phyloP scores from a whole-genome alignment of 1,284 basidiomycete genomes.

The Hemileia vastatrix region DNA sequence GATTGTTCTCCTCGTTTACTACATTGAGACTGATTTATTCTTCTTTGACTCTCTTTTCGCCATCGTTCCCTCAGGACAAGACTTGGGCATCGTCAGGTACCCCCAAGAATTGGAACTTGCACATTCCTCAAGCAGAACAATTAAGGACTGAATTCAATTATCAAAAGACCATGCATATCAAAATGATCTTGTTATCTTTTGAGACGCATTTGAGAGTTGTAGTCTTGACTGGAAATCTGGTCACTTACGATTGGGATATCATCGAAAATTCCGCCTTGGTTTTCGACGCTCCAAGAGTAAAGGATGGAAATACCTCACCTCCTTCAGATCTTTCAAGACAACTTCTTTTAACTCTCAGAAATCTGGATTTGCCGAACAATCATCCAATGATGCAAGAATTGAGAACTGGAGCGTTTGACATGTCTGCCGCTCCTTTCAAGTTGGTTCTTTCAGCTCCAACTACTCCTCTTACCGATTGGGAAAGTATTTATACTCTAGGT shows the following conservation, averaged over 20 bases:
- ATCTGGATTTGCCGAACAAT: neutral
- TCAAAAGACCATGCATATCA: neutral
- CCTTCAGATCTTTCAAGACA: neutral
- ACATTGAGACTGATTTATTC: no score
- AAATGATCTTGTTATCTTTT: neutral
- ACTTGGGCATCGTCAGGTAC: no score
- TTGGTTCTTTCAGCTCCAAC: neutral
- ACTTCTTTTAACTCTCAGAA: neutral
- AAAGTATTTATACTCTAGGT: slow-evolving; percentile 32
- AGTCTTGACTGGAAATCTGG: slow-evolving; percentile 36
- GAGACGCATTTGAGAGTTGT: neutral
- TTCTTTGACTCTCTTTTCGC: no score
- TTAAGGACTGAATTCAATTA: neutral
- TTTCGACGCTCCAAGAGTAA: slow-evolving; percentile 1
- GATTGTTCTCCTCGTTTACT: no score
- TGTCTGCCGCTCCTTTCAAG: neutral
- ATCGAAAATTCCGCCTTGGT: slow-evolving; percentile 35
- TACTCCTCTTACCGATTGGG: slow-evolving; percentile 29
- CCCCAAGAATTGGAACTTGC: slow-evolving; percentile 21
- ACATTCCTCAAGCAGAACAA: neutral
- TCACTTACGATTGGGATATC: slow-evolving; percentile 36
- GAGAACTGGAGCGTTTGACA: neutral
- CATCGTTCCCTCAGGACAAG: no score
- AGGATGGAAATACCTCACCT: neutral
- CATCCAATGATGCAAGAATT: neutral